Base-by-base conservation (phyloP, 768 basidiomycete species). In the Roridomyces roridus region DNA sequence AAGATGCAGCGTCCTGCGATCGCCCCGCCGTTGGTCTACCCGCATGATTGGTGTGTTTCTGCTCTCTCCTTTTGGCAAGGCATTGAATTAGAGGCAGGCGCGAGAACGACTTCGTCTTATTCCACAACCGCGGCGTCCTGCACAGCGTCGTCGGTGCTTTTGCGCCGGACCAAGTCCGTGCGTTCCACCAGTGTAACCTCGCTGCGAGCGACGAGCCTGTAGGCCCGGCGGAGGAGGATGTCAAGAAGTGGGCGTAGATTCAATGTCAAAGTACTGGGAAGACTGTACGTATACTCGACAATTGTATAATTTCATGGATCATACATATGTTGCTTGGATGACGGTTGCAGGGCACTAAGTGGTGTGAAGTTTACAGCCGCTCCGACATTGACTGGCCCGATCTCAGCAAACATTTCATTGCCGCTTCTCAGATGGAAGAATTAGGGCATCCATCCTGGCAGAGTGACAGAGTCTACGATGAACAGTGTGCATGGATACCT, bases 1-100 rank as follows among this genome's bases (percentile, higher is more conserved):
- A 82, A 80, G 74, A 90, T 96, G 83, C 94, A 96, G 70, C 76
- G 94, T 11, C 94, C 95, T 5, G 94, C 86, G 17, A 96, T 97
- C 57, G 86, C 92, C 37, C 37, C 46, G 21, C 62, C 90, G 84
- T 78, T 92, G 24, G 86, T 96, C 28, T 96, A 96, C 71, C 88
- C 92, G 0, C 93, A 95, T 65, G 91, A 95, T 65, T 96, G 94
- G 93, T 82, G 55, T 63, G 72, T 17, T 46, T 51, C 28, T 20
- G 26, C 8, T 8, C 17, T 12, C 24, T 45, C 14, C 42, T 37
- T 20, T 24, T 24, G 40, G 15, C 15, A 34, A 11, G 20, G 31
- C 8, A 49, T 4, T 5, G 15, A 15, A 23, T 24, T 39, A n/a
- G 17, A 14, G 35, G 1, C 41, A 78, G 76, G 78, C 68, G 59